A percentile compares a stretch with the other conserved stretches of the same genome.
Evolutionary conservation across 2,329 filamentous ascomycete species (phyloP).

Genomic region (Fusarium musae): DNA sequence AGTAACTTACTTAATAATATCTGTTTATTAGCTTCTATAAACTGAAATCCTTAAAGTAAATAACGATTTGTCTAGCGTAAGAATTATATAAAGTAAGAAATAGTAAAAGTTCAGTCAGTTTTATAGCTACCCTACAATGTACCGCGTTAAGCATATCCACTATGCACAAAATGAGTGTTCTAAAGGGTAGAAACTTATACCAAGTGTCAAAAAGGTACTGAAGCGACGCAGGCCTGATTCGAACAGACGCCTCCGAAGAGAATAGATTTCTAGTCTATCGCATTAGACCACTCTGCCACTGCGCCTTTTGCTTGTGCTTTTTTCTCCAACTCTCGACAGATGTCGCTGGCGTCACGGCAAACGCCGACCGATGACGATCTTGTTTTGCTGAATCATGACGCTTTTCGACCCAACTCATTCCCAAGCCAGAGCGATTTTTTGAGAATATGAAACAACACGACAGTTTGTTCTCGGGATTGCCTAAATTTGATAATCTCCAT

Average conservation of each 20-base stretch:
- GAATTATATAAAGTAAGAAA: accelerated
- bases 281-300: conserved; percentile 33
- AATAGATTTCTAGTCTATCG: conserved; percentile 32
- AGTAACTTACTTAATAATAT: neutral
- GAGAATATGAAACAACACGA: neutral
- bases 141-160: neutral
- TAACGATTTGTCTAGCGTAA: neutral
- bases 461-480: neutral
- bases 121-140: neutral
- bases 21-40: neutral
- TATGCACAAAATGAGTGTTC: accelerated
- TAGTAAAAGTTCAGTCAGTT: neutral
- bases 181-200: too few relatives aligned
- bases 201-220: conserved; percentile 12
- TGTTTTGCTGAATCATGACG: neutral
- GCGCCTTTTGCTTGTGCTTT: conserved; percentile 1
- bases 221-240: conserved; percentile 39
- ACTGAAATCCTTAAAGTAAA: neutral
- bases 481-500: neutral
- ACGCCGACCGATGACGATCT: neutral
- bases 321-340: neutral
- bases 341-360: neutral
- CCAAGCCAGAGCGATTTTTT: neutral
- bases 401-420: neutral
- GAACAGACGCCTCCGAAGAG: conserved; percentile 30